A percentile compares a stretch with the other conserved stretches of the same genome.
These are phyloP conservation scores for Penicillium subrubescens DNA, from an alignment of 495 filamentous ascomycete genomes.

Conservation along the genomic window DNA sequence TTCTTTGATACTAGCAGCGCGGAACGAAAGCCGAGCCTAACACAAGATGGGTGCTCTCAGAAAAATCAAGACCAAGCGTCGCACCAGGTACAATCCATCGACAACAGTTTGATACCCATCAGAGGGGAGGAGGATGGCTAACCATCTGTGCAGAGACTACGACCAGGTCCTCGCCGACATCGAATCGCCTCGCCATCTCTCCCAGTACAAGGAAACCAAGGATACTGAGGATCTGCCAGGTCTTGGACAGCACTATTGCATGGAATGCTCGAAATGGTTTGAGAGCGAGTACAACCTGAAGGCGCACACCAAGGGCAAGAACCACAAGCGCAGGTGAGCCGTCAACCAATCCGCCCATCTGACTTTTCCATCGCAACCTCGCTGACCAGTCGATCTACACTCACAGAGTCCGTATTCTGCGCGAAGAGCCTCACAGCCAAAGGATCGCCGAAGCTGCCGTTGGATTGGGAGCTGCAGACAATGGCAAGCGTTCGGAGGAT, in stretches of 20 bases:
- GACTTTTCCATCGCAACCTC: neutral
- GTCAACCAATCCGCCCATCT: neutral
- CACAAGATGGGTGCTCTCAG: slow-evolving; percentile 57
- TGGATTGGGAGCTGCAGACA: slow-evolving; percentile 64
- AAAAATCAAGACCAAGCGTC: slow-evolving; percentile 60
- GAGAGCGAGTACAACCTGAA: slow-evolving; percentile 79
- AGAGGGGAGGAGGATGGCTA: slow-evolving; percentile 7
- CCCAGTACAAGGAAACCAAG: slow-evolving; percentile 74
- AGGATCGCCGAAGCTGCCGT: slow-evolving; percentile 82
- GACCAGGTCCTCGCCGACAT: slow-evolving; percentile 88
- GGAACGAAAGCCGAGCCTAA: slow-evolving; percentile 25
- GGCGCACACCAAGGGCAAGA: slow-evolving; percentile 81
- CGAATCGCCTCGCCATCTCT: slow-evolving; percentile 71
- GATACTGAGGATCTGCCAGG: slow-evolving; percentile 84
- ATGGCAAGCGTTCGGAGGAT: slow-evolving; percentile 47
- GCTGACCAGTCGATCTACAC: slow-evolving; percentile 3
- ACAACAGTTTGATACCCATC: neutral
- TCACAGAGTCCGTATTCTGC: slow-evolving; percentile 68
- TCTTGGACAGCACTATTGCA: slow-evolving; percentile 80
- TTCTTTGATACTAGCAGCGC: slow-evolving; percentile 9
- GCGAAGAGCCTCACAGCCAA: slow-evolving; percentile 82
- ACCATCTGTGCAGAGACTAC: slow-evolving; percentile 62
- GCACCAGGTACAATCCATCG: slow-evolving; percentile 51
- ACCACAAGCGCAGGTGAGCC: slow-evolving; percentile 83
- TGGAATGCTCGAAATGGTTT: slow-evolving; percentile 96